These are phyloP conservation scores for Yarrowia phangngaensis DNA, from an alignment of 805 yeast species.

Conservation along the genomic window DNA sequence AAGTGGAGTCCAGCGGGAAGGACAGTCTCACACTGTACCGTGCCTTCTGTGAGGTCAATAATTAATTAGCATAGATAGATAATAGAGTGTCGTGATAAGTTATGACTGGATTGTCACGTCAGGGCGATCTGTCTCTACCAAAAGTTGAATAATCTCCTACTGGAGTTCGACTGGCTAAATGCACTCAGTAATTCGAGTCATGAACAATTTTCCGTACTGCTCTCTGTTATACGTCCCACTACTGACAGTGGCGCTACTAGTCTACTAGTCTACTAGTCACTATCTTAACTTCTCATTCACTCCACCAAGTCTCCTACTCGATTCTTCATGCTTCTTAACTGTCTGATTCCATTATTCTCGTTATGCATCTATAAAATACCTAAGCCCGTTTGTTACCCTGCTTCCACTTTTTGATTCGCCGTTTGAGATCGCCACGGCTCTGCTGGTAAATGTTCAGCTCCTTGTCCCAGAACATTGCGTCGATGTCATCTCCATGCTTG, in stretches of 20 bases:
- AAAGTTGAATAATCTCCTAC: too few species aligned
- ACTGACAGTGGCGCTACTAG: too few species aligned
- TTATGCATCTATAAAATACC: background rate
- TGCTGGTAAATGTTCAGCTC: slow-evolving; percentile 80
- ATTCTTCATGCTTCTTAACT: background rate
- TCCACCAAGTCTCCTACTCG: background rate
- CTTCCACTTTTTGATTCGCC: slow-evolving; percentile 70
- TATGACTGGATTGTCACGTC: too few species aligned
- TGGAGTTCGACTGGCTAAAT: too few species aligned
- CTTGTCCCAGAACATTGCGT: slow-evolving; percentile 88
- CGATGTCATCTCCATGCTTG: slow-evolving; percentile 84
- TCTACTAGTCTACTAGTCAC: too few species aligned
- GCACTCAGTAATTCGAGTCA: too few species aligned
- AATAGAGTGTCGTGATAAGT: too few species aligned
- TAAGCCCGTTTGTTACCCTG: slow-evolving; percentile 42
- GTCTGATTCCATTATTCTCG: background rate
- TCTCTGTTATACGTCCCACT: too few species aligned
- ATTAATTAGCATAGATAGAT: background rate
- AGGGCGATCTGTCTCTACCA: too few species aligned
- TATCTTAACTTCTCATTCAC: background rate
- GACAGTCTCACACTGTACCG: slow-evolving; percentile 71
- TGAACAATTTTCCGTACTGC: too few species aligned
- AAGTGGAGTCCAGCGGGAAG: slow-evolving; percentile 41
- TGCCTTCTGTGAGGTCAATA: slow-evolving; percentile 51
- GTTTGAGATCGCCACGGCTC: slow-evolving; percentile 75